These are phyloP conservation scores for Amanita molliuscula DNA, from an alignment of 768 basidiomycete genomes.

Conservation along the genomic window DNA sequence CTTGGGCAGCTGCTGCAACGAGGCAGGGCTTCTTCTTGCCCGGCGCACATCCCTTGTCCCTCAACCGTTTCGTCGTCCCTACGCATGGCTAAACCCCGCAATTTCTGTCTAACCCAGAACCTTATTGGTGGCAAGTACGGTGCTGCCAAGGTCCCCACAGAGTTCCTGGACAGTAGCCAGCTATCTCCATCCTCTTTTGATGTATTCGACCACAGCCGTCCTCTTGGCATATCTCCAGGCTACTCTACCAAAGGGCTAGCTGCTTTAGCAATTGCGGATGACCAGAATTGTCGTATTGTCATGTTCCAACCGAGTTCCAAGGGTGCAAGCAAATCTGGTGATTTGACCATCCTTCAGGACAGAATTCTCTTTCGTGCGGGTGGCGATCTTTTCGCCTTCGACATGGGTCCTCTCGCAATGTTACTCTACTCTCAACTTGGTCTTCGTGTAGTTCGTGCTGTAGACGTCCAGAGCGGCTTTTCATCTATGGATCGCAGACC, in stretches of 20 bases:
- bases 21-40: neutral
- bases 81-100: neutral
- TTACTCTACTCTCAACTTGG: conserved; percentile 32
- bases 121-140: neutral
- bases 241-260: conserved; percentile 34
- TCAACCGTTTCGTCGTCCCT: neutral
- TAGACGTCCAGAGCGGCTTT: conserved; percentile 50
- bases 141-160: neutral
- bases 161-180: neutral
- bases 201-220: conserved; percentile 23
- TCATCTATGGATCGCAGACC: conserved; percentile 28
- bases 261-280: conserved; percentile 36
- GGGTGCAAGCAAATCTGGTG: neutral
- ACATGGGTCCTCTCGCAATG: conserved; percentile 39
- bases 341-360: conserved; percentile 24
- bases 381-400: conserved; percentile 42
- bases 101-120: conserved; percentile 1
- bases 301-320: conserved; percentile 19
- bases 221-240: conserved; percentile 42
- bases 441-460: conserved; percentile 34
- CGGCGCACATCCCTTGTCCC: neutral
- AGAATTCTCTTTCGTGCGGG: conserved; percentile 32
- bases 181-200: conserved; percentile 9
- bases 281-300: conserved; percentile 23
- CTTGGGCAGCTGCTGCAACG: neutral